Evolutionary conservation across 805 yeast genomes (phyloP), one percentile per base, ranked within the genome.

Genomic region (Yamadazyma sp.): DNA sequence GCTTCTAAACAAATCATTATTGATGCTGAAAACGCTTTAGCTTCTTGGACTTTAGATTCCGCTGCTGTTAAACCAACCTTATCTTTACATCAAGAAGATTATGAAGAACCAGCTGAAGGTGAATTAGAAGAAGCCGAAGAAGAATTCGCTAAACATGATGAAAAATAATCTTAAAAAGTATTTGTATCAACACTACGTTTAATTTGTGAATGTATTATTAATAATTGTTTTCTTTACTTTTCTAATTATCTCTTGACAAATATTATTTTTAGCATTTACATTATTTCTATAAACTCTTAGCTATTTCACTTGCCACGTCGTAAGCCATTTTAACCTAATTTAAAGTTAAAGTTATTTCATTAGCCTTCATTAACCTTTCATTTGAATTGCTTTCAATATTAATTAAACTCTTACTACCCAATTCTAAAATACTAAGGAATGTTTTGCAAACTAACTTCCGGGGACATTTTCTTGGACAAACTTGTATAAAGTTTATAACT

Each of bases 1-100:
- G 88, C 91, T 30, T 82, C 91, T 27, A 84, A 83, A 68, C 94
- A 84, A 67, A 84, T 84, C 61, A 83, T 84, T 53, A 79, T 84
- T 50, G 94, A 84, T 55, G 86, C 88, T 46, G 94, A 84, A 66
- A 80, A 78, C 47, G 88, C 93, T 38, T 73, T 84, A 59, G 83
- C 85, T 46, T 72, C 82, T 33, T 84, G 94, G 94, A 84, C 94
- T 47, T 74, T 83, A 52, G 93, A 84, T 54, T 68, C 80, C 39
- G 91, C 94, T 50, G 86, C 75, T 49, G 87, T 84, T 43, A 83
- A 78, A 66, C 91, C 94, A 60, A 78, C 91, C 45, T 73, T 84
- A 57, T 76, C 85, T 30, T 77, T 84, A 57, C 43, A 40, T 31
- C 44, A 40, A 30, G 28, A 36, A 18, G 47, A 40, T 22, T 39